These are phyloP conservation scores for Colletotrichum cereale DNA, from an alignment of 2,329 filamentous ascomycete genomes.

Conservation along the genomic window DNA sequence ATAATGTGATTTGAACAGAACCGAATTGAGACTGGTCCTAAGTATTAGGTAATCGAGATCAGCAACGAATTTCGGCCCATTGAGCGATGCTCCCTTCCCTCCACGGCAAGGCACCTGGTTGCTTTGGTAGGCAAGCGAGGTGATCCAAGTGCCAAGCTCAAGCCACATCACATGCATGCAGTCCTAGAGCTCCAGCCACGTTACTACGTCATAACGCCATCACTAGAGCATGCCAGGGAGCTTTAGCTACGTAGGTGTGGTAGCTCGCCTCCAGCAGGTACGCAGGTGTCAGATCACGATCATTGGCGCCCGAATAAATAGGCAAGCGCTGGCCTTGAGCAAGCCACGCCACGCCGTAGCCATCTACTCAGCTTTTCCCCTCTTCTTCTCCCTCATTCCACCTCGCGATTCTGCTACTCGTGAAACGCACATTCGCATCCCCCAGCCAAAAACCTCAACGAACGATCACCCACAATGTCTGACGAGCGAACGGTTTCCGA, in stretches of 20 bases:
- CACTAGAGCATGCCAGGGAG: conserved; percentile 32
- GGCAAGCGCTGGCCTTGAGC: conserved; percentile 1
- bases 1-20: not conserved
- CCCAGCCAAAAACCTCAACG: not conserved
- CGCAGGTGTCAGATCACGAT: conserved; percentile 37
- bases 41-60: not conserved
- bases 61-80: not conserved
- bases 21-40: not conserved
- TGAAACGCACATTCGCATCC: not conserved
- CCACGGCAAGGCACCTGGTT: too few relatives aligned
- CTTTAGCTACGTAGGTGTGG: conserved; percentile 12
- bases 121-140: not conserved
- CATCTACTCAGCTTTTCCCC: not conserved
- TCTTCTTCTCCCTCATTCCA: not conserved
- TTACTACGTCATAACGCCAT: conserved; percentile 37
- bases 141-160: not conserved
- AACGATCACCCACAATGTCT: conserved; percentile 15
- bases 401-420: not conserved
- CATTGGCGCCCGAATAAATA: conserved; percentile 29
- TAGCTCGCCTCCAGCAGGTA: conserved; percentile 25
- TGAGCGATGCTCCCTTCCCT: not conserved
- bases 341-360: not conserved
- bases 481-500: conserved; percentile 28
- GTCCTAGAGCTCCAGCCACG: conserved; percentile 19
- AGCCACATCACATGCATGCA: conserved; percentile 19